Conservation (phyloP, 495 filamentous ascomycete genomes). For the Talaromyces borbonicus region DNA sequence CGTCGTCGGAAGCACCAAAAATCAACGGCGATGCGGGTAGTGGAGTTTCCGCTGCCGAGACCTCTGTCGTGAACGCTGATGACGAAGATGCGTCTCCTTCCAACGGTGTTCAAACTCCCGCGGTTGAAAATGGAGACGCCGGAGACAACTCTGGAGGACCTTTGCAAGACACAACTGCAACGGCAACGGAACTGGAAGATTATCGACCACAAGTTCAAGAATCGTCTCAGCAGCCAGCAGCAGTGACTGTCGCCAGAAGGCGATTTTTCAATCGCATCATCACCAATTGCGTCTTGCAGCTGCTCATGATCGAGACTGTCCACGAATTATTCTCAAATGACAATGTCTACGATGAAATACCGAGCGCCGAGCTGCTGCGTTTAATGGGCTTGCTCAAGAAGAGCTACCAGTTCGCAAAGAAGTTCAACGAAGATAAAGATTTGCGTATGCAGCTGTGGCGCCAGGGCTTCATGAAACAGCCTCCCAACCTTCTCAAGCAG, state of each 20-base stretch:
- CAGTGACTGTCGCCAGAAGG: slow-evolving; percentile 85
- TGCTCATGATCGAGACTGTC: slow-evolving; percentile 98
- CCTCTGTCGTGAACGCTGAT: slow-evolving; percentile 14
- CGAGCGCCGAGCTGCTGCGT: slow-evolving; percentile 74
- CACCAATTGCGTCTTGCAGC: slow-evolving; percentile 92
- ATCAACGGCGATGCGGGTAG: slow-evolving; percentile 23
- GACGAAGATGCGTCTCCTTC: slow-evolving; percentile 32
- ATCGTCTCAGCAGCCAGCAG: slow-evolving; percentile 76
- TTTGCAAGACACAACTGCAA: slow-evolving; percentile 9
- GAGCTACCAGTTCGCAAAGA: slow-evolving; percentile 88
- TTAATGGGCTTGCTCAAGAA: slow-evolving; percentile 92
- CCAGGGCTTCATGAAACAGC: slow-evolving; percentile 99
- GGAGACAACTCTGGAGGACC: slow-evolving; percentile 28
- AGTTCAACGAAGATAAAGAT: slow-evolving; percentile 96
- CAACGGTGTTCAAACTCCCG: slow-evolving; percentile 42
- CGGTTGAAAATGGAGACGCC: slow-evolving; percentile 27
- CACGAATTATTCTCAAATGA: slow-evolving; percentile 98
- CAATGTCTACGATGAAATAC: slow-evolving; percentile 86
- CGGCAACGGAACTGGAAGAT: slow-evolving; percentile 64
- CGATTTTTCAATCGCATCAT: slow-evolving; percentile 99
- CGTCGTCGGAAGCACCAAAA: slow-evolving; percentile 18
- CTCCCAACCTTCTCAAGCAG: slow-evolving; percentile 96
- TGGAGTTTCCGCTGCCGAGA: slow-evolving; percentile 15
- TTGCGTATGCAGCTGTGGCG: slow-evolving; percentile 88
- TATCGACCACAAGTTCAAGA: slow-evolving; percentile 60